Conservation (phyloP, 108 stramenopile genomes). For the Ochromonas danica region DNA sequence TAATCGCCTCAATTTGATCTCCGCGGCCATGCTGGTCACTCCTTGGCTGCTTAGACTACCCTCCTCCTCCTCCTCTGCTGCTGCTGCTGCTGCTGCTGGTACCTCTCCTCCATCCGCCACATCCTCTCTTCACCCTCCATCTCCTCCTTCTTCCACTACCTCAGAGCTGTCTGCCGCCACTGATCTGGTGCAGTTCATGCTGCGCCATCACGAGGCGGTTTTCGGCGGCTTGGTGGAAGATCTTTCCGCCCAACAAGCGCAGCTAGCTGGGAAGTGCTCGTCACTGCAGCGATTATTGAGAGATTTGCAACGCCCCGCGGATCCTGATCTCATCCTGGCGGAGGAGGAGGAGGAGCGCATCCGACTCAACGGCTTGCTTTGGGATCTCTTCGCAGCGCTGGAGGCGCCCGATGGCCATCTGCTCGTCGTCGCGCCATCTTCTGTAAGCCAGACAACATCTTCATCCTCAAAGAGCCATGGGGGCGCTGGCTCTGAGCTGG, state of each 20-base stretch:
- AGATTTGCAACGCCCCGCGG: no score
- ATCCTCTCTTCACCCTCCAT: background rate
- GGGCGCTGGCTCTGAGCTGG: background rate
- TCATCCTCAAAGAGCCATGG: background rate
- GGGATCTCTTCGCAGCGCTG: background rate
- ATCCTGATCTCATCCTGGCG: no score
- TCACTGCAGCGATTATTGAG: no score
- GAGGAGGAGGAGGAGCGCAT: no score
- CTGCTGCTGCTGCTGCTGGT: background rate
- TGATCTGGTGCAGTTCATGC: background rate
- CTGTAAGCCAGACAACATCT: background rate
- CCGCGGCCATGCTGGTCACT: background rate
- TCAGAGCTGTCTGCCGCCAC: background rate
- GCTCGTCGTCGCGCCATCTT: background rate
- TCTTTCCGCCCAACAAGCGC: no score
- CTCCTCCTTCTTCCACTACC: background rate
- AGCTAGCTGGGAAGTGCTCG: no score
- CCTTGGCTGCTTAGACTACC: background rate
- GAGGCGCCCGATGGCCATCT: background rate
- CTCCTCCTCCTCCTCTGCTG: no score
- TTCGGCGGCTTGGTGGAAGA: background rate
- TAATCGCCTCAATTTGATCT: constrained; percentile 12
- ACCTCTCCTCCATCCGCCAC: background rate
- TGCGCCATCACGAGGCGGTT: background rate
- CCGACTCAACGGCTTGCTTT: no score